These are phyloP conservation scores for Dendrocalamus sinicus DNA, from an alignment of 176 grass and related monocot genomes.

Conservation along the genomic window DNA sequence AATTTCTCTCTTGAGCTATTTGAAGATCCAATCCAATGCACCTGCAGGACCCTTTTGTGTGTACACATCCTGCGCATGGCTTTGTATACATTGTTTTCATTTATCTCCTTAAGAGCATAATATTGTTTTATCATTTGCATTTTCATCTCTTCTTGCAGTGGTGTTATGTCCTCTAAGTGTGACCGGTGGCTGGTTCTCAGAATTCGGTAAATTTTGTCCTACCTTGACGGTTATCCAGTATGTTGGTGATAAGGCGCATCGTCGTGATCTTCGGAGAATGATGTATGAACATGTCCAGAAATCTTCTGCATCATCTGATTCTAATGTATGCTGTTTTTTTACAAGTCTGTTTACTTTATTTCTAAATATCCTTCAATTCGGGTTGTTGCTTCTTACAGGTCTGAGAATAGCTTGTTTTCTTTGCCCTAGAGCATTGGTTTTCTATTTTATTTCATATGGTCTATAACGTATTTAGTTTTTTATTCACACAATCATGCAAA, in stretches of 20 bases:
- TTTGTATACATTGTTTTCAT: background rate
- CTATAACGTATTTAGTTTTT: slow-evolving; percentile 8
- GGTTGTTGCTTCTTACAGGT: no score
- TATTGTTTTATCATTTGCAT: slow-evolving; percentile 21
- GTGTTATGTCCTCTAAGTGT: slow-evolving; percentile 91
- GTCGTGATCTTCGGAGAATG: slow-evolving; percentile 58
- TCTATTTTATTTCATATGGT: no score
- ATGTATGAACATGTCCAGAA: slow-evolving; percentile 53
- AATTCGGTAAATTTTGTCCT: slow-evolving; percentile 80
- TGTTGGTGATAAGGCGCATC: slow-evolving; percentile 72
- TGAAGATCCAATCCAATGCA: slow-evolving; percentile 62
- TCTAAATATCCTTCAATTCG: background rate
- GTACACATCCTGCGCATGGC: slow-evolving; percentile 33
- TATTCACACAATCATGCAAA: slow-evolving; percentile 15
- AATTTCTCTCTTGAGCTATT: slow-evolving; percentile 82
- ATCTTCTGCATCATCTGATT: slow-evolving; percentile 40
- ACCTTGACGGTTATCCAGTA: slow-evolving; percentile 68
- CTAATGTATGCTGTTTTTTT: slow-evolving; percentile 45
- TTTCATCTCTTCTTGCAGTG: slow-evolving; percentile 60
- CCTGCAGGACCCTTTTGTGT: slow-evolving; percentile 70
- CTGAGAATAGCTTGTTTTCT: no score
- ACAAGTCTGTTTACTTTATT: background rate
- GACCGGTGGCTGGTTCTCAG: slow-evolving; percentile 77
- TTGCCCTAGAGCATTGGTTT: no score
- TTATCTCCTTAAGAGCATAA: background rate